phyloP scores from a whole-genome alignment of 2,329 filamentous ascomycete species.

The Trichoderma cornu-damae region DNA sequence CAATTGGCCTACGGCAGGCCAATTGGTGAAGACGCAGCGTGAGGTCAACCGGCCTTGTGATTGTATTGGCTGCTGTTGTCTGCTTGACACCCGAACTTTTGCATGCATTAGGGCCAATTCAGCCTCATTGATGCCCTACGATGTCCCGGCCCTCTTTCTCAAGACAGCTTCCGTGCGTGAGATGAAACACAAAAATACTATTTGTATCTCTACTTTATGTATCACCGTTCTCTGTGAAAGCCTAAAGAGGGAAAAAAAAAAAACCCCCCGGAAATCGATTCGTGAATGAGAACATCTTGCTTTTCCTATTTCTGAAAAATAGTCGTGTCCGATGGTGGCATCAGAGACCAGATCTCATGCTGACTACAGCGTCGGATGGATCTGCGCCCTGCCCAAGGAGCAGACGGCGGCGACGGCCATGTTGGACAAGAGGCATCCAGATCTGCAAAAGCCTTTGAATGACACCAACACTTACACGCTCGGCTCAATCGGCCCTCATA shows the following conservation, averaged over 20 bases:
- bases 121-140: neutral
- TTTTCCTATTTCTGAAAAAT: no score
- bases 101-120: neutral
- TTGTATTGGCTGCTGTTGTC: neutral
- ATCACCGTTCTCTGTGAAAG: no score
- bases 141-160: neutral
- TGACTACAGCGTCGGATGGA: slow-evolving; percentile 31
- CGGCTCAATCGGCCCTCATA: slow-evolving; percentile 26
- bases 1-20: neutral
- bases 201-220: no score
- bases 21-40: neutral
- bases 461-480: slow-evolving; percentile 28
- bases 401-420: slow-evolving; percentile 28
- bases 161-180: no score
- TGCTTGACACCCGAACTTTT: neutral
- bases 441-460: slow-evolving; percentile 13
- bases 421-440: slow-evolving; percentile 27
- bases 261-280: no score
- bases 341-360: neutral
- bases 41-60: neutral
- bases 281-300: no score
- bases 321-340: neutral
- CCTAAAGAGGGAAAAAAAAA: no score
- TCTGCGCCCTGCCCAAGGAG: slow-evolving; percentile 31
- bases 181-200: no score